Evolutionary conservation across 768 basidiomycete genomes (phyloP), one percentile per base, ranked within the genome.

Genomic region (Brasilioporus rufonigricans): DNA sequence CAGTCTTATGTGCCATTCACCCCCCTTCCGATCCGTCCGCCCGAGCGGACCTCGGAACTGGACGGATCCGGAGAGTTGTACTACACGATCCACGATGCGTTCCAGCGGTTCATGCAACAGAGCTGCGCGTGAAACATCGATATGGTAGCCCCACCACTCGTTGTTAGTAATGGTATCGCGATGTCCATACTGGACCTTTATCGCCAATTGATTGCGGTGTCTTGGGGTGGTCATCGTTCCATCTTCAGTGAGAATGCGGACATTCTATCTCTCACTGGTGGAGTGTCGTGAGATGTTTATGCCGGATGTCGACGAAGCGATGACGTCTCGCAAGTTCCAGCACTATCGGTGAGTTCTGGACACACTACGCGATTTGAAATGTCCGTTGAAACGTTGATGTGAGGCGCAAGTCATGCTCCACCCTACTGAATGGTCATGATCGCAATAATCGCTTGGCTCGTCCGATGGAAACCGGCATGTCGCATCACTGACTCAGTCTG

Each of bases 1-100:
- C 24, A 14, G 13, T 36, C 27, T 24, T 14, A 6, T 29, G 16
- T 8, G 16, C 18, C 8, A n/a, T 18, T 14, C 19, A 5, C 23
- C 10, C 16, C 23, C 21, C 11, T 10, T 26, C 46, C 52, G 27
- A 38, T 48, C 36, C 53, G 8, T 38, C 48, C 45, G 19, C 27
- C 12, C 35, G 52, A 35, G 53, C 35, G 29, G 64, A 50, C 38
- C 27, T 49, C 55, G 64, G 61, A 52, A 27, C 44, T 49, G 45
- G 23, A 47, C 65, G 44, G 55, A 53, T 33, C 45, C 44, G 32
- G n/a, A n/a, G n/a, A n/a, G n/a, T n/a, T 44, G 23, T 29, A 29
- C 6, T 13, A 21, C 31, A 36, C 40, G 38, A 55, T 51, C 24
- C 52, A 26, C 36, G 46, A 39, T 33, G 48, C 18, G 18, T 35